These are phyloP conservation scores for Penicillium rolfsii DNA, from an alignment of 2,329 filamentous ascomycete genomes.

Conservation along the genomic window DNA sequence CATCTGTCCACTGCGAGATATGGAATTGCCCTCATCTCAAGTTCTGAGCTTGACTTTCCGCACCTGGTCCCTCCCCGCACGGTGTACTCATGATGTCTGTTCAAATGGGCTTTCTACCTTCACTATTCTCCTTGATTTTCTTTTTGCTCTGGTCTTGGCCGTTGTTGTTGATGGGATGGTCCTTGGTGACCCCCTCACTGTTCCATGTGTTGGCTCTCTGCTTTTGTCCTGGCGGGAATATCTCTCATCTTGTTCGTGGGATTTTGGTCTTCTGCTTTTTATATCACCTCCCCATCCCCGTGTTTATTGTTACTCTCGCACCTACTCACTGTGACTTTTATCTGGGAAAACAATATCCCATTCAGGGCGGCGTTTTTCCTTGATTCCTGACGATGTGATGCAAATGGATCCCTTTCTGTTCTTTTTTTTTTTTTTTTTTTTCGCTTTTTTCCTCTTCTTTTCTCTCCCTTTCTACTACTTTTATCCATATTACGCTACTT, in stretches of 20 bases:
- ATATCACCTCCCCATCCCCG: neutral
- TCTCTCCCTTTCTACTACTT: neutral
- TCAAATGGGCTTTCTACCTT: neutral
- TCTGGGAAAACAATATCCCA: constrained; percentile 4
- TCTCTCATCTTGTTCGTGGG: neutral
- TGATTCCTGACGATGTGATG: constrained; percentile 31
- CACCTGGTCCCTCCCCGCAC: neutral
- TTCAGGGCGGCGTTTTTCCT: constrained; percentile 25
- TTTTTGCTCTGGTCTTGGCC: neutral
- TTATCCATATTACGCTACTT: neutral
- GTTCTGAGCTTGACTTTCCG: constrained; percentile 1
- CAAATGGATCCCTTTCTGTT: constrained; percentile 10
- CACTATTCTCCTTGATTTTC: neutral
- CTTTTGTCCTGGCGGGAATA: neutral
- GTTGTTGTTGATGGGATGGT: neutral
- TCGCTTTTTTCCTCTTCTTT: neutral
- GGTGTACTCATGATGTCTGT: constrained; percentile 10
- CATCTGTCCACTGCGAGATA: neutral
- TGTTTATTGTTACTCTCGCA: neutral
- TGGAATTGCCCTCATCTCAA: neutral
- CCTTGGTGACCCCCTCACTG: neutral
- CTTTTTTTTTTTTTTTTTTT: neutral
- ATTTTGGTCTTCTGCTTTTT: constrained; percentile 3
- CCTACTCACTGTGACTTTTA: constrained; percentile 12
- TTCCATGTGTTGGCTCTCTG: constrained; percentile 4